Conservation (phyloP, 73 alveolate genomes). For the Paraurostyla sp. region DNA sequence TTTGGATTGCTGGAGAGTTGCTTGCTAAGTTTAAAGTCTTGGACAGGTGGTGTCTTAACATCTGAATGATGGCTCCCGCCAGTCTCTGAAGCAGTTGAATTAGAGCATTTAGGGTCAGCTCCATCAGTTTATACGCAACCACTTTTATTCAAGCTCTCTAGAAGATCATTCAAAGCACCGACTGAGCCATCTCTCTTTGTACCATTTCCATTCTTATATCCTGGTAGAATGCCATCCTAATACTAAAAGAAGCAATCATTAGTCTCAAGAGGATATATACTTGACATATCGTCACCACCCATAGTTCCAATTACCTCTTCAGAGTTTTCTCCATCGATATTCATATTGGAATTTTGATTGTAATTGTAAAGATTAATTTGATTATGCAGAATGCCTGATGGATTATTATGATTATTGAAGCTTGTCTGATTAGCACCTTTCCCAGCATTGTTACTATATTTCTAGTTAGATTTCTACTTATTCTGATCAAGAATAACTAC, state of each 20-base stretch:
- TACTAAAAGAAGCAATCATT: slow-evolving; percentile 38
- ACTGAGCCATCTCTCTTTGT: slow-evolving; percentile 34
- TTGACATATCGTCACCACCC: slow-evolving; percentile 44
- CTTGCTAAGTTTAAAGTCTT: background rate
- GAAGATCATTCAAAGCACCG: background rate
- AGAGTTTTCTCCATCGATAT: background rate
- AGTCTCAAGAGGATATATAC: slow-evolving; percentile 47
- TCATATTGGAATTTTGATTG: background rate
- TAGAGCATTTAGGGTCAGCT: background rate
- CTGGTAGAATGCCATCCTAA: background rate
- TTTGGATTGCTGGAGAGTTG: too few relatives aligned
- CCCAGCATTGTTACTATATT: too few relatives aligned
- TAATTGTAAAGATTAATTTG: background rate
- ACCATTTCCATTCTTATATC: background rate
- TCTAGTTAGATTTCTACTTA: background rate
- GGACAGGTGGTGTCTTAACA: background rate
- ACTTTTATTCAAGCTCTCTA: slow-evolving; percentile 23
- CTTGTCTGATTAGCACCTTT: too few relatives aligned
- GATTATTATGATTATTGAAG: too few relatives aligned
- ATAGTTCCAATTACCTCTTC: background rate
- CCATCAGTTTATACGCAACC: background rate
- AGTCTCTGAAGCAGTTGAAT: slow-evolving; percentile 50
- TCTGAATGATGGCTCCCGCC: slow-evolving; percentile 13
- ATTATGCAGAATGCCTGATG: background rate
- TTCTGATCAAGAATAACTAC: slow-evolving; percentile 5